phyloP scores from a whole-genome alignment of 345 rosid genomes.

The Populus euphratica region DNA sequence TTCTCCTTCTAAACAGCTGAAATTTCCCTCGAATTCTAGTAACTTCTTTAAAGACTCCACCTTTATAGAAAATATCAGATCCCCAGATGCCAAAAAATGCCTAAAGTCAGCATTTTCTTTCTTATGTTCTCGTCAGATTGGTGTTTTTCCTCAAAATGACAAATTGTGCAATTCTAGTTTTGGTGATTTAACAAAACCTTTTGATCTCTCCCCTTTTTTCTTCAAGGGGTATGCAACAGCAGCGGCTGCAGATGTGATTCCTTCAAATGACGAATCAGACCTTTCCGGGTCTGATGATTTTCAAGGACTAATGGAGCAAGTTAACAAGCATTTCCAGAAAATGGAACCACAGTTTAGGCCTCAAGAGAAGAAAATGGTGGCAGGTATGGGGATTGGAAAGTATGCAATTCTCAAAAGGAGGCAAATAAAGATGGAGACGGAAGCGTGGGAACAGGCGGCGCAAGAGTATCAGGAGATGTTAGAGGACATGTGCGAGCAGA shows the following conservation, averaged over 20 bases:
- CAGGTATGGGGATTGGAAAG: conserved; percentile 56
- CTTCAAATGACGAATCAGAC: conserved; percentile 65
- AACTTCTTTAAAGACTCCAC: not conserved
- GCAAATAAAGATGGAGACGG: conserved; percentile 82
- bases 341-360: conserved; percentile 21
- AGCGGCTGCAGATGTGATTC: conserved; percentile 53
- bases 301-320: conserved; percentile 45
- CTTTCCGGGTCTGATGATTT: conserved; percentile 68
- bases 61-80: conserved; percentile 8
- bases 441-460: conserved; percentile 90
- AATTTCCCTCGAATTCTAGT: conserved; percentile 16
- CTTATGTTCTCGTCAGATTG: conserved; percentile 21
- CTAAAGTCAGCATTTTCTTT: conserved; percentile 3
- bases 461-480: conserved; percentile 79
- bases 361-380: conserved; percentile 45
- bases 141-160: conserved; percentile 17
- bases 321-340: conserved; percentile 37
- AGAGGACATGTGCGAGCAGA: conserved; percentile 88
- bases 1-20: conserved; percentile 44
- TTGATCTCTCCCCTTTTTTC: conserved; percentile 12
- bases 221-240: conserved; percentile 46
- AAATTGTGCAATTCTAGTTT: conserved; percentile 20
- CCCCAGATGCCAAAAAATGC: conserved; percentile 7
- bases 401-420: conserved; percentile 49
- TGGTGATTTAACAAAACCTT: conserved; percentile 5